Conservation (phyloP, 805 yeast genomes). For the Spathaspora hagerdaliae region DNA sequence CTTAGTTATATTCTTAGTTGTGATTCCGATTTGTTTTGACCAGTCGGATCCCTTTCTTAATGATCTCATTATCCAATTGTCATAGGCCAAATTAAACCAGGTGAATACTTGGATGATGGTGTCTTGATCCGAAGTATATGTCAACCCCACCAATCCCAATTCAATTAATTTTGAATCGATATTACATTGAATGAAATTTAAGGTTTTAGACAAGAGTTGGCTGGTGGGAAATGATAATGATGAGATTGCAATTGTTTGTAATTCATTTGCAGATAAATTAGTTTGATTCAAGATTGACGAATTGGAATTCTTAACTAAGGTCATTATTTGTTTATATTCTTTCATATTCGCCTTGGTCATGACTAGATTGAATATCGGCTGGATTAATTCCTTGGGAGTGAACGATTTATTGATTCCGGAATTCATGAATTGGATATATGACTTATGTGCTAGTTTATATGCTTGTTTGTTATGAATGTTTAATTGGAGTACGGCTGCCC, state of each 20-base stretch:
- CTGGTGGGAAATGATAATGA: constrained; percentile 46
- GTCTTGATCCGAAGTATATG: constrained; percentile 29
- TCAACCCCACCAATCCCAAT: constrained; percentile 51
- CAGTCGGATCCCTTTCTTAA: constrained; percentile 42
- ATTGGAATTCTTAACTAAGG: constrained; percentile 48
- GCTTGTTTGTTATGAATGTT: constrained; percentile 1
- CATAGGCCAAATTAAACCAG: constrained; percentile 55
- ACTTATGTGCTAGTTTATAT: constrained; percentile 27
- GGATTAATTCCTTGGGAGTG: constrained; percentile 47
- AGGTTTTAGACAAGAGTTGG: constrained; percentile 43
- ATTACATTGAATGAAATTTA: constrained; percentile 55
- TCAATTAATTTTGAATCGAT: constrained; percentile 55
- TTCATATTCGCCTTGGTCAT: constrained; percentile 26
- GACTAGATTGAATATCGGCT: constrained; percentile 40
- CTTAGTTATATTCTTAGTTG: constrained; percentile 40
- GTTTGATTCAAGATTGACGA: constrained; percentile 40
- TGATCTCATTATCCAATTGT: constrained; percentile 48
- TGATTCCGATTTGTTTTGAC: constrained; percentile 42
- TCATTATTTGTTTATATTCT: constrained; percentile 58
- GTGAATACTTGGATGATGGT: constrained; percentile 29
- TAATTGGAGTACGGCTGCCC: constrained; percentile 14
- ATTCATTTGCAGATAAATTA: constrained; percentile 26
- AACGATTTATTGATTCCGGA: constrained; percentile 47
- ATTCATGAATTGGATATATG: constrained; percentile 47
- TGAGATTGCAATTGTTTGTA: constrained; percentile 55